Base-by-base conservation (phyloP, 805 yeast species). In the Spathaspora gorwiae region DNA sequence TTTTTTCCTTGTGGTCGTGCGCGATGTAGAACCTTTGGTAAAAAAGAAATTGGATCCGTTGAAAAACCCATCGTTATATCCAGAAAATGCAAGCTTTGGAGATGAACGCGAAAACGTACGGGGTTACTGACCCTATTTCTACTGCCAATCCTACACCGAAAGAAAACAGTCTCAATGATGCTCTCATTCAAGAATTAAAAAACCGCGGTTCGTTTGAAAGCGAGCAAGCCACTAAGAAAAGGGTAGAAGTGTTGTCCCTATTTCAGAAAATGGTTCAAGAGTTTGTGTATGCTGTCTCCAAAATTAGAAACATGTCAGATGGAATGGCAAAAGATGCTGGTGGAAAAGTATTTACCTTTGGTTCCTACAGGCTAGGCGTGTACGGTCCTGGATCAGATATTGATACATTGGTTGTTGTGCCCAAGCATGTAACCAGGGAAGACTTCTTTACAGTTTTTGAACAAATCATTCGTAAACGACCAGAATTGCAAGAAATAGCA, bases 341-440 rank as follows among this genome's bases (percentile, higher is more conserved):
- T 34, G 99, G 99, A 33, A 94, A 94, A 62, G 81, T 94, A n/a
- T 94, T 90, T 62, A 90, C 97, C 0, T 94, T 79, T 68, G 99
- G 99, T 1, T 90, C 97, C 1, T 94, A 90, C 59, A 75, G 97
- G 51, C 68, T 94, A 37, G 99, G 99, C 4, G 99, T 94, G 11
- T 89, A 90, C 67, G 98, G 98, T 0, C 98, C 98, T 0, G 98
- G 99, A 0, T 86, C 96, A 0, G 99, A 94, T 83, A 92, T 94
- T 49, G 99, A 94, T 72, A 87, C 98, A 0, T 70, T 94, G 39
- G 87, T 94, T n/a, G 97, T 92, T 26, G 97, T 88, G 13, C 99
- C 99, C 1, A 94, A 92, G 56, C 98, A 94, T 64, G 96, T 94
- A 11, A 75, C 87, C 1, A 77, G 97, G 51, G 94, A 87, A 26